These are phyloP conservation scores for Colletotrichum truncatum DNA, from an alignment of 2,329 filamentous ascomycete species.

Conservation along the genomic window DNA sequence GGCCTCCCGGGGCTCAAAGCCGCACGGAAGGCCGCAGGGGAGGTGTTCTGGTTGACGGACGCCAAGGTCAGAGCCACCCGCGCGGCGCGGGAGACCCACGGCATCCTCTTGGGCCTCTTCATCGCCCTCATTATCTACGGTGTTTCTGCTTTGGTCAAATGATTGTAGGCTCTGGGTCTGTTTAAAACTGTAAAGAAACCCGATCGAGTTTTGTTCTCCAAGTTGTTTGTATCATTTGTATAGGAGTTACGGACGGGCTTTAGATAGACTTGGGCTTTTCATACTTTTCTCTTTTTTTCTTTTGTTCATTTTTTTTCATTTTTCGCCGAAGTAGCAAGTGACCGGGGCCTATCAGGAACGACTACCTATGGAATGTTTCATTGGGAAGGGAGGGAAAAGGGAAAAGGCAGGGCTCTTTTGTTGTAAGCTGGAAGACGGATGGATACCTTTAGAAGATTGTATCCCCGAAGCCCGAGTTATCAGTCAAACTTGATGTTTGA, in stretches of 20 bases:
- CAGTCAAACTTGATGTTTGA: neutral
- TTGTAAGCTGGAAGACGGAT: neutral
- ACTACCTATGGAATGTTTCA: neutral
- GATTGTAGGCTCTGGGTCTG: neutral
- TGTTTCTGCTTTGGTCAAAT: neutral
- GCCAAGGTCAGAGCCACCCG: constrained; percentile 8
- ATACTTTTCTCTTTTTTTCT: neutral
- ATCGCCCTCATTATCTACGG: constrained; percentile 30
- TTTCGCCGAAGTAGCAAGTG: too few relatives aligned
- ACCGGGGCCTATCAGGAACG: too few relatives aligned
- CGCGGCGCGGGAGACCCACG: constrained; percentile 22
- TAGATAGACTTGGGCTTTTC: constrained; percentile 21
- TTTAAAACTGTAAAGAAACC: neutral
- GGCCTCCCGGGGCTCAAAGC: constrained; percentile 65
- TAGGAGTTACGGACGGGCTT: neutral
- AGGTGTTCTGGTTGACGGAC: constrained; percentile 56
- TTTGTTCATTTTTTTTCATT: neutral
- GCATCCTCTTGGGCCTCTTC: constrained; percentile 31
- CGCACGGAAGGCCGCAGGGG: constrained; percentile 59
- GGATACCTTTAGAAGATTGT: neutral
- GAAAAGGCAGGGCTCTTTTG: too few relatives aligned
- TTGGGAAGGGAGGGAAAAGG: neutral
- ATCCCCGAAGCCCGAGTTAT: neutral
- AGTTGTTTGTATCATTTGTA: neutral
- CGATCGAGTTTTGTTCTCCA: neutral